Evolutionary conservation across 2,329 filamentous ascomycete genomes (phyloP).

Genomic region (Ramularia endophylla): DNA sequence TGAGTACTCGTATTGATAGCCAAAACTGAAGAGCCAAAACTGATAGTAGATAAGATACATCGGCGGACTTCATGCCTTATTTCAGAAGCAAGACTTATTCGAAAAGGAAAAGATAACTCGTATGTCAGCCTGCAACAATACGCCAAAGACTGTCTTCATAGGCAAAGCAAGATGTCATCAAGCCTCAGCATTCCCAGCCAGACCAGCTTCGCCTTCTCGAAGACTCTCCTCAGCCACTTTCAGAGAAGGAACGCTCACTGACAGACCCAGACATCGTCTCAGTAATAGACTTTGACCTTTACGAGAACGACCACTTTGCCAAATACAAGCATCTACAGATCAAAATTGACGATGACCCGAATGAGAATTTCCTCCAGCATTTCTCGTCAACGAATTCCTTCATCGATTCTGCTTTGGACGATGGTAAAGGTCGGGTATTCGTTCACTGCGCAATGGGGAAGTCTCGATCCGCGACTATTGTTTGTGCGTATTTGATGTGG

Average conservation of each 20-base stretch:
- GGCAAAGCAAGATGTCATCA: too few relatives aligned
- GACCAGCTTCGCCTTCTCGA: too few relatives aligned
- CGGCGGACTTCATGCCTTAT: slow-evolving; percentile 36
- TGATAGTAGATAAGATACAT: slow-evolving; percentile 26
- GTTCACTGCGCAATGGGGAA: slow-evolving; percentile 87
- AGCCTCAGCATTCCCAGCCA: too few relatives aligned
- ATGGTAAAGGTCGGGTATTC: slow-evolving; percentile 51
- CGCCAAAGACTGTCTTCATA: too few relatives aligned
- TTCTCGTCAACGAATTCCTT: slow-evolving; percentile 66
- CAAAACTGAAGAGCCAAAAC: too few relatives aligned
- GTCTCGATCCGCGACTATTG: slow-evolving; percentile 78
- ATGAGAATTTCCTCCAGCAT: slow-evolving; percentile 76
- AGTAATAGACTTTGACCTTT: slow-evolving; percentile 58
- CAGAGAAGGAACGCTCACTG: too few relatives aligned
- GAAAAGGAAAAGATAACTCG: slow-evolving; percentile 73
- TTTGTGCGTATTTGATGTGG: slow-evolving; percentile 76
- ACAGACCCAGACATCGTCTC: slow-evolving; percentile 55
- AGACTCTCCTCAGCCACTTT: too few relatives aligned
- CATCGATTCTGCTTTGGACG: slow-evolving; percentile 66
- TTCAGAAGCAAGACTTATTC: slow-evolving; percentile 52
- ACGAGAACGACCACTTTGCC: slow-evolving; percentile 53
- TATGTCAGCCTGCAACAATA: slow-evolving; percentile 13
- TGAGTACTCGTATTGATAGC: background rate
- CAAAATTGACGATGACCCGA: slow-evolving; percentile 81
- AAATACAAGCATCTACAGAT: slow-evolving; percentile 61